Conservation (phyloP, 1,139 yeast genomes). For the Sugiyamaella sp. region DNA sequence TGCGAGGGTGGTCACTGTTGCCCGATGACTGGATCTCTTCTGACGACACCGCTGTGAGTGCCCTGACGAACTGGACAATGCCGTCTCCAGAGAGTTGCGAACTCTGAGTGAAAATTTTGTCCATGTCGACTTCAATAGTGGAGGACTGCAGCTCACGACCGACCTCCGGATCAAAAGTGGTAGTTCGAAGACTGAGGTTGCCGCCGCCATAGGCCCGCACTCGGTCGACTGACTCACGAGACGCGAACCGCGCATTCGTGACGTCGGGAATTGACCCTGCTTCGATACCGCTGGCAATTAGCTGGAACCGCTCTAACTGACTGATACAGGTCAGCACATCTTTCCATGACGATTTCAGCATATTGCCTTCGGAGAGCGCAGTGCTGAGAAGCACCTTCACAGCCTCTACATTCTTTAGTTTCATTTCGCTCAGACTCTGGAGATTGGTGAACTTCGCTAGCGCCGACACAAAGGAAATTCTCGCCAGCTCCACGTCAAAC, state of each 20-base stretch:
- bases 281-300: conserved; percentile 86
- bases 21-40: conserved; percentile 94
- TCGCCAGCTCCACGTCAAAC: conserved; percentile 81
- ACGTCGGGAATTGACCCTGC: conserved; percentile 87
- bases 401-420: conserved; percentile 79
- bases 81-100: conserved; percentile 79
- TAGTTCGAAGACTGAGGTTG: conserved; percentile 14
- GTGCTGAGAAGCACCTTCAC: conserved; percentile 72
- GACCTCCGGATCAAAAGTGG: conserved; percentile 51
- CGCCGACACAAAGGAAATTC: conserved; percentile 88
- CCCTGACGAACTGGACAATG: conserved; percentile 82
- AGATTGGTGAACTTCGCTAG: conserved; percentile 84
- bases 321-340: conserved; percentile 81
- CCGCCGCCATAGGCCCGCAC: conserved; percentile 16
- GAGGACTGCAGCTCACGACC: conserved; percentile 67
- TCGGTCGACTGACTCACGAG: conserved; percentile 50
- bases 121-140: conserved; percentile 82
- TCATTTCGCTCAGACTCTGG: conserved; percentile 77
- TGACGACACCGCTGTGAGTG: conserved; percentile 80
- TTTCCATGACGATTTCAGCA: conserved; percentile 76
- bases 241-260: conserved; percentile 65
- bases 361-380: conserved; percentile 78
- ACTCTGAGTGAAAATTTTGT: conserved; percentile 83
- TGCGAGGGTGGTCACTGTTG: conserved; percentile 80
- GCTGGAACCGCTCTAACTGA: conserved; percentile 86